A percentile compares a stretch with the other conserved stretches of the same genome.
phyloP scores from a whole-genome alignment of 495 filamentous ascomycete species.

The Hyaloscypha finlandica region DNA sequence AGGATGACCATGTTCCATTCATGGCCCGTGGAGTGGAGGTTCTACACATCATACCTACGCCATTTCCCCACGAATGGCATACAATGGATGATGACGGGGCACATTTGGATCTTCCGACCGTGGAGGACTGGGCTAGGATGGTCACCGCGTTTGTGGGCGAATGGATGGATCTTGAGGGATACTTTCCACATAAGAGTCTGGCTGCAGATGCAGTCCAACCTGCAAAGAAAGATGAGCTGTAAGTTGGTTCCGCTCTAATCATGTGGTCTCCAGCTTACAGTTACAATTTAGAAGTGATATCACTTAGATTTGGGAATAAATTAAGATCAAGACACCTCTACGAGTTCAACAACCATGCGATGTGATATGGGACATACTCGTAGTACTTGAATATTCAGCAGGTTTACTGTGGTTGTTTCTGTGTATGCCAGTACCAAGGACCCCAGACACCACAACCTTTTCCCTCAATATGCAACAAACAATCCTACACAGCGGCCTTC shows the following conservation, averaged over 20 bases:
- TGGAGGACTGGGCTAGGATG: constrained; percentile 85
- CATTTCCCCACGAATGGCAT: constrained; percentile 90
- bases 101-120: constrained; percentile 80
- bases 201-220: constrained; percentile 26
- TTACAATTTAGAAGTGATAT: constrained; percentile 10
- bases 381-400: no score
- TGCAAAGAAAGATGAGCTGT: constrained; percentile 32
- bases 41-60: constrained; percentile 80
- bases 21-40: constrained; percentile 81
- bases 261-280: constrained; percentile 11
- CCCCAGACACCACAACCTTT: not conserved
- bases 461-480: not conserved
- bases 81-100: constrained; percentile 78
- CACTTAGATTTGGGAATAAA: not conserved
- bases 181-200: constrained; percentile 40
- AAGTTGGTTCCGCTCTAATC: constrained; percentile 24
- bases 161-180: constrained; percentile 89
- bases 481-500: not conserved
- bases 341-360: not conserved
- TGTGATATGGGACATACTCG: no score
- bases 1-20: constrained; percentile 93
- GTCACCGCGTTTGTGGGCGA: constrained; percentile 83
- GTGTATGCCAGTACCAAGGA: not conserved
- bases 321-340: not conserved
- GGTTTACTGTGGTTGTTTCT: not conserved